Base-by-base conservation (phyloP, 768 basidiomycete genomes). In the Psilocybe subaeruginosa region DNA sequence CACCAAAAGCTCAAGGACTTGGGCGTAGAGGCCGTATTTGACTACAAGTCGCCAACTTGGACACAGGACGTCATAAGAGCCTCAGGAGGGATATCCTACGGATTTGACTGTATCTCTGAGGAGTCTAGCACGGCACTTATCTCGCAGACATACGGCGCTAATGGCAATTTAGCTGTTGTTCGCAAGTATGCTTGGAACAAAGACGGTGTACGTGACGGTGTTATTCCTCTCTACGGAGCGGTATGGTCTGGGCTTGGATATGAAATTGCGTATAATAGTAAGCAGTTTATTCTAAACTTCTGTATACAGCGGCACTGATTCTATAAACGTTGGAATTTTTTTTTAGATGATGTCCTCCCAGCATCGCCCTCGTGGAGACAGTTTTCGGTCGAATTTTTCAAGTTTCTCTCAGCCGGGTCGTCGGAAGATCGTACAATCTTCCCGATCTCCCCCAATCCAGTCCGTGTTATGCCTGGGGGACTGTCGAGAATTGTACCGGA, bases 101-200 rank as follows among this genome's bases (percentile, higher is more conserved):
- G 74, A 3, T 53, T 76, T 7, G 76, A 77, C 51, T 75, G 76
- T 56, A 76, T 76, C 7, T 74, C 73, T 2, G 73, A 76, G 37
- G 72, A 70, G 12, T 68, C 68, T 6, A 76, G 61, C 9, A 75
- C 73, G 0, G 71, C 66, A 14, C 61, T 64, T 8, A 68, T 76
- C 3, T 75, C 75, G n/a, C 68, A 73, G 50, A 70, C 70, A 0
- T 73, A 73, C 46, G 58, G 17, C 8, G 64, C 68, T 8, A 61
- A 48, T 29, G 75, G 74, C 1, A 74, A 62, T 46, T 72, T 76
- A 8, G 74, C 75, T 2, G 74, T 75, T 16, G 59, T 76, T 31
- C 63, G 72, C 12, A 66, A 63, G 12, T 55, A 68, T 0, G 66
- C 68, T 2, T 74, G 75, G 75, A 59, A 55, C 49, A 68, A 68